Percentiles rank a stretch among this genome's conserved stretches.
Conservation (phyloP, 192 early-diverging fungal species). For the Umbelopsis isabellina region DNA sequence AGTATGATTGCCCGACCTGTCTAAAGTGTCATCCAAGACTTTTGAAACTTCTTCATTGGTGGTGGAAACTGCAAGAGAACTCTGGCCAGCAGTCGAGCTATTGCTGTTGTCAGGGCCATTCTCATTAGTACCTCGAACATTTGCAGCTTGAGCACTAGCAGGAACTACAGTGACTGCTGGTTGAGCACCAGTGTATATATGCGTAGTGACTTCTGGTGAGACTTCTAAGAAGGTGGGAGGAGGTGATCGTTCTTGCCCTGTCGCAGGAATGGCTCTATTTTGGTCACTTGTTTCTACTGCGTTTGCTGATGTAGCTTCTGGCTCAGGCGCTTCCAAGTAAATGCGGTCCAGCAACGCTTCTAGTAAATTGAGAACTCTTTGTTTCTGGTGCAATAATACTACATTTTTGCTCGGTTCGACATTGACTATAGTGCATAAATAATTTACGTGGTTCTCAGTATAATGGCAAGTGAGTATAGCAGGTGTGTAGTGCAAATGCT, state of each 20-base stretch:
- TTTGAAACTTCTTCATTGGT: background rate
- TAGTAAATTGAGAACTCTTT: constrained; percentile 24
- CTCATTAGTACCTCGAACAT: too few relatives aligned
- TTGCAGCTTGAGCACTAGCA: too few relatives aligned
- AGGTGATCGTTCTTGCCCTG: background rate
- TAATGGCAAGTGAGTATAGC: background rate
- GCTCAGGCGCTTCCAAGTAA: background rate
- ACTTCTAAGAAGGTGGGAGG: background rate
- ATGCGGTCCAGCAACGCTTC: constrained; percentile 22
- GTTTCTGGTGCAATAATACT: constrained; percentile 33
- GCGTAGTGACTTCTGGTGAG: too few relatives aligned
- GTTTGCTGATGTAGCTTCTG: background rate
- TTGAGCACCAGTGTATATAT: too few relatives aligned
- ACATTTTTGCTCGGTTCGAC: constrained; percentile 44
- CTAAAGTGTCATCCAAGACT: background rate
- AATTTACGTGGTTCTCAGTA: too few relatives aligned
- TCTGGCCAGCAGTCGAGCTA: too few relatives aligned
- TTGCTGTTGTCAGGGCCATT: too few relatives aligned
- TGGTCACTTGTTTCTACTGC: too few relatives aligned
- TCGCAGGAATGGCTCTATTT: background rate
- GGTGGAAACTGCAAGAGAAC: too few relatives aligned
- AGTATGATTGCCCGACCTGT: background rate
- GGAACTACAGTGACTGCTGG: too few relatives aligned
- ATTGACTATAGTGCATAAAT: constrained; percentile 27
- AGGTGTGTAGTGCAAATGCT: background rate